phyloP scores from a whole-genome alignment of 2,329 filamentous ascomycete genomes.

The Trichoderma sp. region DNA sequence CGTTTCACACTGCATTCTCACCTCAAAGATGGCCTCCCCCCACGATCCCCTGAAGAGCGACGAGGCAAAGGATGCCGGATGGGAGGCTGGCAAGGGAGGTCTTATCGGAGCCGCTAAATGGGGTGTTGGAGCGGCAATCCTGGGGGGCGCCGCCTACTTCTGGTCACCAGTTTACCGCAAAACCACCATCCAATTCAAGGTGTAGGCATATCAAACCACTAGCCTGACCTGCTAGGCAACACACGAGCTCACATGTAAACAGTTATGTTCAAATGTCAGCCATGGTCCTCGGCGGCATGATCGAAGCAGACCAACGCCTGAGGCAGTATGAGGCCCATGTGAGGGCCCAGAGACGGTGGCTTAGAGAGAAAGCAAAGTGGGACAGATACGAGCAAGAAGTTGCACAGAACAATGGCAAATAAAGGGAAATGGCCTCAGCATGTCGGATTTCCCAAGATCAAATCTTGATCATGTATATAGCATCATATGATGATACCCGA shows the following conservation, averaged over 20 bases:
- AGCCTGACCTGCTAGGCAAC: not conserved
- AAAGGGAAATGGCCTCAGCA: constrained; percentile 9
- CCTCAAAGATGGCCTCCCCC: not conserved
- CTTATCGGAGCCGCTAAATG: constrained; percentile 66
- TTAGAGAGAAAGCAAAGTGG: constrained; percentile 66
- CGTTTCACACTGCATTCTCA: not conserved
- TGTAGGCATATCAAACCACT: constrained; percentile 46
- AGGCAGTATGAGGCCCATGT: constrained; percentile 64
- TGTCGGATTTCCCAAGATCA: not conserved
- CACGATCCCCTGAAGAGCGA: constrained; percentile 60
- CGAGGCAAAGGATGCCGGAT: constrained; percentile 67
- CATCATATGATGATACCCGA: constrained; percentile 17
- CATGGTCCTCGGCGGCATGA: constrained; percentile 75
- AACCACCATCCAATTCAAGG: constrained; percentile 72
- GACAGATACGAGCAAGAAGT: constrained; percentile 61
- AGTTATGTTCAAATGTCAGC: constrained; percentile 83
- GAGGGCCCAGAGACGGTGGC: constrained; percentile 60
- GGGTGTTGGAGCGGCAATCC: constrained; percentile 62
- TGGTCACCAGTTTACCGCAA: constrained; percentile 70
- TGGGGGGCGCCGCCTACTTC: constrained; percentile 60
- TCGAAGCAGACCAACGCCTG: constrained; percentile 69
- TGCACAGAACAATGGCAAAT: constrained; percentile 42
- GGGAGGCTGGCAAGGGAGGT: constrained; percentile 68
- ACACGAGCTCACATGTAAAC: constrained; percentile 4
- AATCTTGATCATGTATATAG: constrained; percentile 13